Conservation (phyloP, 257 asterid genomes). For the Petrea volubilis region DNA sequence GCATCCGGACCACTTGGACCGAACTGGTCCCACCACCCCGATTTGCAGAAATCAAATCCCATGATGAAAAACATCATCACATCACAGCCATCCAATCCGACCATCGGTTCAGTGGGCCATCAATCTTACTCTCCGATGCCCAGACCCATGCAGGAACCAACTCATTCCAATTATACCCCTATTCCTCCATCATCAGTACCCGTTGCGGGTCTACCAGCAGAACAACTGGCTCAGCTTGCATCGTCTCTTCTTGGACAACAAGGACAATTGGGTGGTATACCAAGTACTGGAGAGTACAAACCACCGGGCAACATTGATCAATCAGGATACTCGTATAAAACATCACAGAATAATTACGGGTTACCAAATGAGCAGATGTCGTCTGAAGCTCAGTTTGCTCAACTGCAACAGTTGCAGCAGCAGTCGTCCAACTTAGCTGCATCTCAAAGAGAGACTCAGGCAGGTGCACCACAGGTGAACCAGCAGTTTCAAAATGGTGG, state of each 20-base stretch:
- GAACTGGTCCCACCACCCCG: constrained; percentile 50
- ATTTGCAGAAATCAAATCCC: constrained; percentile 41
- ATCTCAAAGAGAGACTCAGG: constrained; percentile 45
- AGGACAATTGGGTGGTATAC: constrained; percentile 42
- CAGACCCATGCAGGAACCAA: constrained; percentile 36
- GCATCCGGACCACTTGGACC: constrained; percentile 35
- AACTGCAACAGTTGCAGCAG: constrained; percentile 48
- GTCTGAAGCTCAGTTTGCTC: constrained; percentile 55
- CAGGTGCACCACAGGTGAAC: constrained; percentile 36
- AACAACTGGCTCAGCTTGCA: constrained; percentile 73
- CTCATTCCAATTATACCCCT: constrained; percentile 34
- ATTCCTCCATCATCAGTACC: constrained; percentile 38
- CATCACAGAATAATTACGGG: constrained; percentile 44
- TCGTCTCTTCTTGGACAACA: constrained; percentile 77
- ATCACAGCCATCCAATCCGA: constrained; percentile 29
- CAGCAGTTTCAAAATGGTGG: constrained; percentile 45
- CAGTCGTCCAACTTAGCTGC: constrained; percentile 36
- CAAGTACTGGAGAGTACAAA: constrained; percentile 42
- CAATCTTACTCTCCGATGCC: constrained; percentile 27
- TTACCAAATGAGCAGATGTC: constrained; percentile 39
- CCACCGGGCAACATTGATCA: constrained; percentile 42
- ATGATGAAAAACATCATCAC: constrained; percentile 16
- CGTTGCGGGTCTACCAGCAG: constrained; percentile 45
- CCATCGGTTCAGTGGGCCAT: constrained; percentile 27
- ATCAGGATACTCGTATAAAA: constrained; percentile 39